phyloP scores from a whole-genome alignment of 176 grass and related monocot species.

The Rhynchospora pubera region DNA sequence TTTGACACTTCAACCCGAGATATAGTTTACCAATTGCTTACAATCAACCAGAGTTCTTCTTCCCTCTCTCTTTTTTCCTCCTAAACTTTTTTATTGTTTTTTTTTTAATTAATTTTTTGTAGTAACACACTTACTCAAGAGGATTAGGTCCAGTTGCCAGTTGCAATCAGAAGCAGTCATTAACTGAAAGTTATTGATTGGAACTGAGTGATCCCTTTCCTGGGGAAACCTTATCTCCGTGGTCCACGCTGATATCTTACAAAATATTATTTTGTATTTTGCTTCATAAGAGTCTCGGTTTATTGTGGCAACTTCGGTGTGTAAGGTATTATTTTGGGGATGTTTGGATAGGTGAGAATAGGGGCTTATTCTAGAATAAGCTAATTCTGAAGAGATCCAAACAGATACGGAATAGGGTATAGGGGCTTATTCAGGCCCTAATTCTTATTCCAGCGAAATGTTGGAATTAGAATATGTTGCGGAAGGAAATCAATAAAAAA shows the following conservation, averaged over 20 bases:
- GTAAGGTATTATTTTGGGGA: too few species aligned
- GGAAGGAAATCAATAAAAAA: too few species aligned
- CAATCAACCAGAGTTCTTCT: background rate
- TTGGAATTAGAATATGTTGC: too few species aligned
- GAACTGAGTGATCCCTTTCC: background rate
- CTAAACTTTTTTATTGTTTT: background rate
- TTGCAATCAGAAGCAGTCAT: background rate
- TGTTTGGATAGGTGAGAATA: too few species aligned
- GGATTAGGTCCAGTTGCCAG: background rate
- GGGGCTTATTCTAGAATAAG: too few species aligned
- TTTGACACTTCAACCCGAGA: background rate
- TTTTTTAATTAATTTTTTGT: background rate
- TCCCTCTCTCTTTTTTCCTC: background rate
- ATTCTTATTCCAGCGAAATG: too few species aligned
- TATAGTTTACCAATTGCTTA: background rate
- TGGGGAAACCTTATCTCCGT: constrained; percentile 1
- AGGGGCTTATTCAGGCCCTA: too few species aligned
- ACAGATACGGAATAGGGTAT: too few species aligned
- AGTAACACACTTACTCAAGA: background rate
- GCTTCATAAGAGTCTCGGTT: background rate
- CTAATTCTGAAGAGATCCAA: too few species aligned
- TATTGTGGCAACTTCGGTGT: background rate
- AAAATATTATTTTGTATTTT: background rate
- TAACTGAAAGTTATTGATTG: background rate
- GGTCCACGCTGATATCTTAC: background rate